Evolutionary conservation across 1,284 basidiomycete species (phyloP), one percentile per base, ranked within the genome.

Genomic region (Irpex lacteus): DNA sequence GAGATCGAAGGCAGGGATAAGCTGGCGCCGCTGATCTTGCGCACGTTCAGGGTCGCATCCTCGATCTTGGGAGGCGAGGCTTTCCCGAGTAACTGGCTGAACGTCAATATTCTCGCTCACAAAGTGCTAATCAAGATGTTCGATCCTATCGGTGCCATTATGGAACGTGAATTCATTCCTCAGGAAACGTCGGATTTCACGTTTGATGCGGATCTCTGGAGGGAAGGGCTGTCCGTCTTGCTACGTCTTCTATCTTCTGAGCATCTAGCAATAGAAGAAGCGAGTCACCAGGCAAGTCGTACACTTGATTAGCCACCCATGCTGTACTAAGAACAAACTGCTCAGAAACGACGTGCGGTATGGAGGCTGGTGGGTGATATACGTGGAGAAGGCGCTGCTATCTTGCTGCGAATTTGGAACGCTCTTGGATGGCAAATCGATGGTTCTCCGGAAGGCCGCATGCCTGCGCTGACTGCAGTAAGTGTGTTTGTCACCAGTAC

Each of bases 281-380:
- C 96, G 70, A 94, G 90, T 72, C 92, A 95, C 0, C 94, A 95
- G 86, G 92, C 91, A 64, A 60, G 81, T 71, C 21, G 18, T 47
- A 13, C 36, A 18, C 50, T 49, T 62, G 4, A 55, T 34, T 53
- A 21, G 19, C 44, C 63, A 54, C 60, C n/a, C 9, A 32, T 19
- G 63, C 21, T 6, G 8, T 18, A 11, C 44, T 72, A 26, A 58
- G 6, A 21, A 19, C 63, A 69, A 40, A 66, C 63, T 21, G 2
- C 2, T 64, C 72, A 98, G 91, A 92, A 95, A 85, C 89, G 96
- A 60, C 88, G 96, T 60, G 94, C 96, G 1, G 94, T 98, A 13
- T 98, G 97, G 97, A 88, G 95, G 54, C 85, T 98, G 13, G 95
- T 94, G 2, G 96, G 96, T 15, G 97, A 99, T 76, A 88, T 98